Conservation (phyloP, 306 rosid genomes). For the Oemleria cerasiformis region DNA sequence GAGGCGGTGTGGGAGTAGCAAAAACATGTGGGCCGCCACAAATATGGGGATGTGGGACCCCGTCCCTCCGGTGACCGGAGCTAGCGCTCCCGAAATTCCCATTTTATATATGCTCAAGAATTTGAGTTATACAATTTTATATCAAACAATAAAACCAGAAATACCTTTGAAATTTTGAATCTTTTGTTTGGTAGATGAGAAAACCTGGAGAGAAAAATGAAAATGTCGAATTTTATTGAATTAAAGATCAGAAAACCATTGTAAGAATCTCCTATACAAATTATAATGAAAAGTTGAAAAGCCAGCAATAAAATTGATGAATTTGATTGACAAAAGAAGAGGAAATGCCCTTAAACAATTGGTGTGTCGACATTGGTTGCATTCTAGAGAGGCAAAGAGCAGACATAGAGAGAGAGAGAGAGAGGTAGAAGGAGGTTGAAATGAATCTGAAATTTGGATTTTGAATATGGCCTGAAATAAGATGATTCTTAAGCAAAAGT, state of each 20-base stretch:
- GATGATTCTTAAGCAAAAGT: too few relatives aligned
- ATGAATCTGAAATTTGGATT: neutral
- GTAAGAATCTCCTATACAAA: neutral
- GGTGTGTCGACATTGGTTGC: neutral
- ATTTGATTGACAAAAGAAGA: neutral
- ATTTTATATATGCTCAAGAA: slow-evolving; percentile 5
- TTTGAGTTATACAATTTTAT: neutral
- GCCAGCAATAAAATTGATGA: neutral
- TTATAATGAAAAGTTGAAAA: neutral
- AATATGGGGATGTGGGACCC: slow-evolving; percentile 16
- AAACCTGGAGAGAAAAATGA: neutral
- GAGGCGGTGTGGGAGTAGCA: slow-evolving; percentile 26
- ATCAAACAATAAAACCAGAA: neutral
- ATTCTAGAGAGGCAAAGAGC: neutral
- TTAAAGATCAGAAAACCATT: neutral
- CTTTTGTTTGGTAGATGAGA: too few relatives aligned
- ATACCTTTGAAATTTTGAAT: neutral
- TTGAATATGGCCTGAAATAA: too few relatives aligned
- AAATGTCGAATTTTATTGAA: neutral
- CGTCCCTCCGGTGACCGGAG: slow-evolving; percentile 25
- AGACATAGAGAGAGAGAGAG: neutral
- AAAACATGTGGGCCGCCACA: neutral
- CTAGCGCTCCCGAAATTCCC: slow-evolving; percentile 36
- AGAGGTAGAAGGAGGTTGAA: neutral
- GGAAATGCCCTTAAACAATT: neutral